Base-by-base conservation (phyloP, 2,329 filamentous ascomycete species). In the Neopestalotiopsis sp. region DNA sequence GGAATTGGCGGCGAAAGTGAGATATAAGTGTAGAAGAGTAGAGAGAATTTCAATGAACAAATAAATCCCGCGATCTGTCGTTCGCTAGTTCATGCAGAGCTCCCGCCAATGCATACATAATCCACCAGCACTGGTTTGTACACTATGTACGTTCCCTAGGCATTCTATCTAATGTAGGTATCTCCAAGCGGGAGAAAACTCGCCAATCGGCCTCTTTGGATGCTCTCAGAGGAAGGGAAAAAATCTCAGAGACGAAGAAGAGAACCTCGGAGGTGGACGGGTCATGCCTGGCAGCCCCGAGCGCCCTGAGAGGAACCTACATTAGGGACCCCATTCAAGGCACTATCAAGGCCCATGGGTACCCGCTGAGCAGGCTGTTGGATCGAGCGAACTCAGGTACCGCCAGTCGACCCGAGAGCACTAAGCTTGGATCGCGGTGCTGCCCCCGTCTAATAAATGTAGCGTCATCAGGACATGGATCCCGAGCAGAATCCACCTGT, bases 391-490 rank as follows among this genome's bases (percentile, higher is more conserved):
- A 17, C 17, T 53, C 45, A 53, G 45, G 45, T 53, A 53, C 45
- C 45, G 45, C 20, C 45, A 53, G 45, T n/a, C 45, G 45, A 53
- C 45, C 45, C 45, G 45, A 53, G 45, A 20, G 17, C 45, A 53
- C 45, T 53, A 53, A 53, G 45, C 45, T n/a, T 53, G 45, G 45
- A 53, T 53, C 45, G 45, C 45, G n/a, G 7, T 53, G 45, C 45
- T 53, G 45, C 45, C 45, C 45, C 42, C 17, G 17, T 9, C 45
- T 53, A 53, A 53, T 53, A n/a, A 53, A 53, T 53, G 45, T 53
- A 53, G 45, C 45, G 45, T 53, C 45, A 53, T 53, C 45, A 53
- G 45, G 45, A 53, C 45, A 53, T 53, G 45, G 45, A 53, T 53
- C 45, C 34, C 45, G 45, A 53, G 45, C 17, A n/a, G 45, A 53